Evolutionary conservation across 75 land plant species (phyloP).

Genomic region (Sequoia sempervirens): DNA sequence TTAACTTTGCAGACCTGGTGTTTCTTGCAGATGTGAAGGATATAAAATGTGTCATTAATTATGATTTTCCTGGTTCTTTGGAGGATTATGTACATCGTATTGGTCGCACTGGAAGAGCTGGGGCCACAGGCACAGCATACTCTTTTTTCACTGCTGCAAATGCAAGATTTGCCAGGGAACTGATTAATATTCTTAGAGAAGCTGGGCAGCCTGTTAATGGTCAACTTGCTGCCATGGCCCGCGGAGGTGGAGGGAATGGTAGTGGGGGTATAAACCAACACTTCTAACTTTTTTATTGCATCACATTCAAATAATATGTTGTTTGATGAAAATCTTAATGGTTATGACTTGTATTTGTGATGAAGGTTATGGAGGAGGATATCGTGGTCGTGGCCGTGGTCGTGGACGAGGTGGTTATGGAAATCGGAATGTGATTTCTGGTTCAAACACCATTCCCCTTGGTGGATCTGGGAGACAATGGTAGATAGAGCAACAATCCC

Average conservation of each 20-base stretch:
- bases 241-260: conserved; percentile 21
- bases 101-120: conserved; percentile 89
- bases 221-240: conserved; percentile 35
- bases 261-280: conserved; percentile 19
- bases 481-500: conserved; percentile 14
- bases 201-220: conserved; percentile 65
- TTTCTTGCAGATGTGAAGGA: conserved; percentile 82
- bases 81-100: conserved; percentile 93
- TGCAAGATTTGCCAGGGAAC: conserved; percentile 66
- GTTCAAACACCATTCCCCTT: conserved; percentile 76
- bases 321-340: not conserved
- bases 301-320: not conserved
- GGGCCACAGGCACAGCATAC: conserved; percentile 72
- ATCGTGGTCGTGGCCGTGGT: conserved; percentile 53
- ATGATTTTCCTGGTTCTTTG: conserved; percentile 70
- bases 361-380: conserved; percentile 42
- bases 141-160: conserved; percentile 74
- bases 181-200: conserved; percentile 58
- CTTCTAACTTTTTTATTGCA: not conserved
- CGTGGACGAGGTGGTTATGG: conserved; percentile 48
- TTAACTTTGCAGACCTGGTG: not conserved
- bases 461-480: conserved; percentile 46
- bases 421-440: conserved; percentile 41
- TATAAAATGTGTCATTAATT: conserved; percentile 83
- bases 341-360: not conserved